These are phyloP conservation scores for Canariomyces notabilis DNA, from an alignment of 2,329 filamentous ascomycete species.

Conservation along the genomic window DNA sequence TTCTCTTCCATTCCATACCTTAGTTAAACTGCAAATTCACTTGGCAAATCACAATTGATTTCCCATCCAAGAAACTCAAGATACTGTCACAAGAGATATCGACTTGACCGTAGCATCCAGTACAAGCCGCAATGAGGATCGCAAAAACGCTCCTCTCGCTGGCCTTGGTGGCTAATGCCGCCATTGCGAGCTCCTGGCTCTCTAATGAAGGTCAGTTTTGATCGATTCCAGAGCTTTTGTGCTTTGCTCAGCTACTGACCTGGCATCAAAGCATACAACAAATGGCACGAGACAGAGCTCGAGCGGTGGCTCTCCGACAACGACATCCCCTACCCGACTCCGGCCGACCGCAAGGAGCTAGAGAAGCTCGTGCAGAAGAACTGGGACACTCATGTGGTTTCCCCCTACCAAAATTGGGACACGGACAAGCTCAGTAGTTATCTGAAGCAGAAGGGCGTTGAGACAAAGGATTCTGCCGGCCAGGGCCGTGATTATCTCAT, in stretches of 20 bases:
- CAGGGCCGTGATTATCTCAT: conserved; percentile 65
- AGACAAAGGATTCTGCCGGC: conserved; percentile 62
- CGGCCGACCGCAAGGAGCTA: conserved; percentile 90
- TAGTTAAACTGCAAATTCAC: no score
- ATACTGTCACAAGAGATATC: not conserved
- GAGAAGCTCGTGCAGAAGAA: conserved; percentile 83
- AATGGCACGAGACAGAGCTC: conserved; percentile 97
- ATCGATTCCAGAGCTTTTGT: conserved; percentile 10
- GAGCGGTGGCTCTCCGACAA: conserved; percentile 95
- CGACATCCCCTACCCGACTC: conserved; percentile 82
- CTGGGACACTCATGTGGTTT: conserved; percentile 73
- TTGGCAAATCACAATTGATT: no score
- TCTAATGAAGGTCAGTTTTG: conserved; percentile 68
- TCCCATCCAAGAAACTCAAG: no score
- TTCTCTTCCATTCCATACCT: not conserved
- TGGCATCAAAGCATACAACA: conserved; percentile 74
- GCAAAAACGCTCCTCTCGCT: conserved; percentile 64
- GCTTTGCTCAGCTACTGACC: conserved; percentile 22
- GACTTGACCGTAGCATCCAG: not conserved
- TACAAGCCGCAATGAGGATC: conserved; percentile 67
- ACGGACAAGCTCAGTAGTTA: conserved; percentile 62
- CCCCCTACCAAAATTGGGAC: conserved; percentile 76
- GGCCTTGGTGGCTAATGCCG: conserved; percentile 65
- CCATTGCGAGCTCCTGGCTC: conserved; percentile 76
- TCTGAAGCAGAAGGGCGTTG: conserved; percentile 64